Evolutionary conservation across 2,329 filamentous ascomycete genomes (phyloP).

Genomic region (Cercospora citrullina): DNA sequence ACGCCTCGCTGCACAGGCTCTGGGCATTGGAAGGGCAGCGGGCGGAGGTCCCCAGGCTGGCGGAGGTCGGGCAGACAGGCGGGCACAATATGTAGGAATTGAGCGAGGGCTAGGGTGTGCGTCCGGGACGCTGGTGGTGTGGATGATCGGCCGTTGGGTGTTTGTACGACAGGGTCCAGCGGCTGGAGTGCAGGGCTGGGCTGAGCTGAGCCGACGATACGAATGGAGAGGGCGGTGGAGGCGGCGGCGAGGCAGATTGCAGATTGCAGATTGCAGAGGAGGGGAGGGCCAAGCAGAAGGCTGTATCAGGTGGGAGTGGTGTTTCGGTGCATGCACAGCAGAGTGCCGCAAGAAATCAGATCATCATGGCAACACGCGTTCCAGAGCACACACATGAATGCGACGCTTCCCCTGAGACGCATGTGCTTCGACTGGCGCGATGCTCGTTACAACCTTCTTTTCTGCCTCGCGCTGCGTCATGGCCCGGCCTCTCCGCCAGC

Average conservation of each 20-base stretch:
- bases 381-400: neutral
- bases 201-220: neutral
- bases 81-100: neutral
- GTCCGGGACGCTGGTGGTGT: conserved; percentile 1
- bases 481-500: neutral
- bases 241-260: neutral
- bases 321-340: neutral
- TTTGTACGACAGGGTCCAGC: conserved; percentile 3
- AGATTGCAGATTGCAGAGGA: neutral
- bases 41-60: neutral
- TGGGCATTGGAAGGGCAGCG: conserved; percentile 21
- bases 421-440: neutral
- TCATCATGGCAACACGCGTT: neutral
- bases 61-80: neutral
- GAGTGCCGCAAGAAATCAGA: neutral
- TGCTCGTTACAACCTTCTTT: conserved; percentile 1
- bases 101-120: neutral
- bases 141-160: conserved; percentile 8
- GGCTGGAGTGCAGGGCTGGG: conserved; percentile 2
- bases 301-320: neutral
- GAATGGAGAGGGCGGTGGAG: neutral
- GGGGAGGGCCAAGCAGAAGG: neutral
- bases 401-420: neutral
- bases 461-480: neutral
- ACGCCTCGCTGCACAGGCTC: conserved; percentile 21